Evolutionary conservation across 345 rosid genomes (phyloP), one percentile per base, ranked within the genome.

Genomic region (Excoecaria agallocha): DNA sequence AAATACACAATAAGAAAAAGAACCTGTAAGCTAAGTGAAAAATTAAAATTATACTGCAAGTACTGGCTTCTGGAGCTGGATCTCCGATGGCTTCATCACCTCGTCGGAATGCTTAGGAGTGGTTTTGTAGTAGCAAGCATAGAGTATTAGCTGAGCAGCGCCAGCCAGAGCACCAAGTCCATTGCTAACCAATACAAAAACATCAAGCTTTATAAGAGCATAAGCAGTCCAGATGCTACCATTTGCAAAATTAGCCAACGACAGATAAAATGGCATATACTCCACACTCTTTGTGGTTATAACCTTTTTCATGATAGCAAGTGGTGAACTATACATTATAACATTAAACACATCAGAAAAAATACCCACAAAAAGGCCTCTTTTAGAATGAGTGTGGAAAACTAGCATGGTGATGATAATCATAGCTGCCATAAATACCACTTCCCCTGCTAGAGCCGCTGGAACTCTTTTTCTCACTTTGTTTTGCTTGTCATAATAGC

Each of bases 241-340:
- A 45, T 87, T 87, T 2, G 65, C 38, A 43, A 81, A 84, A 60
- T 22, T 55, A 12, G 91, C 76, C 41, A 86, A 8, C 8, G 86
- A 87, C 51, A 86, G 84, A 69, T 4, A 75, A 30, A 84, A 57
- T 13, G 89, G 91, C 86, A 86, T 87, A 72, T 66, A 86, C 68
- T 87, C 78, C 58, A 87, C 89, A 39, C 91, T 87, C 86, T 76
- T 84, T 0, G 91, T 86, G 0, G 13, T 76, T 13, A 82, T 78
- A 41, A 86, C 91, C 70, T 82, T 82, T 55, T 58, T 75, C 74
- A 86, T 72, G 69, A 78, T 73, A 6, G 80, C 45, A 3, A 84
- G 84, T 20, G 93, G 96, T n/a, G 93, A 66, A 20, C 71, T 81
- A 57, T 87, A 86, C 92, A 87, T 91, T 11, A 83, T 63, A 30